Conservation (phyloP, 495 filamentous ascomycete genomes). For the Chlorociboria aeruginascens region DNA sequence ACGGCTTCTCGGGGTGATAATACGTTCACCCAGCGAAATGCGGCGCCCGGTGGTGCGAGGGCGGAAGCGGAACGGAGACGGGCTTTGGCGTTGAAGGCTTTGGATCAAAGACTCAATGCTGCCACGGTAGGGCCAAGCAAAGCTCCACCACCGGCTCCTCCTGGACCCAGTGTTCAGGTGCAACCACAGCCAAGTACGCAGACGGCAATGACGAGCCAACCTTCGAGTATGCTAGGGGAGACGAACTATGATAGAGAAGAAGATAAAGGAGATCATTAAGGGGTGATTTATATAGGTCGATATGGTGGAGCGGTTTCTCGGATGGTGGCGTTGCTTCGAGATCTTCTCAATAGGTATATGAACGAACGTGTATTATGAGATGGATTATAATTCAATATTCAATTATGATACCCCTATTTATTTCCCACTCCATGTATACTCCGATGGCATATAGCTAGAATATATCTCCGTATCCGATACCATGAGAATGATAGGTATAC, state of each 20-base stretch:
- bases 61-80: constrained; percentile 88
- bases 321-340: neutral
- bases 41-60: constrained; percentile 56
- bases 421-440: neutral
- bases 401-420: neutral
- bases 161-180: constrained; percentile 33
- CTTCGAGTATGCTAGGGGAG: constrained; percentile 36
- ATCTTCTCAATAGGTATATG: neutral
- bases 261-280: constrained; percentile 18
- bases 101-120: constrained; percentile 84
- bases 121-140: constrained; percentile 38
- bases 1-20: constrained; percentile 48
- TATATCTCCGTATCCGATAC: no score
- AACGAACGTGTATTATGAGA: neutral
- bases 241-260: constrained; percentile 53
- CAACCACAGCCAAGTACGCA: constrained; percentile 37
- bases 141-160: constrained; percentile 26
- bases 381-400: neutral
- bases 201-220: constrained; percentile 25
- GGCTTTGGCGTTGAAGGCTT: constrained; percentile 76
- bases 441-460: no score
- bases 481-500: no score
- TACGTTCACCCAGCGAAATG: constrained; percentile 47
- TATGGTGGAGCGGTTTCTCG: neutral
- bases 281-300: neutral